These are phyloP conservation scores for Syzygium syzygioides DNA, from an alignment of 441 rosid species.

Conservation along the genomic window DNA sequence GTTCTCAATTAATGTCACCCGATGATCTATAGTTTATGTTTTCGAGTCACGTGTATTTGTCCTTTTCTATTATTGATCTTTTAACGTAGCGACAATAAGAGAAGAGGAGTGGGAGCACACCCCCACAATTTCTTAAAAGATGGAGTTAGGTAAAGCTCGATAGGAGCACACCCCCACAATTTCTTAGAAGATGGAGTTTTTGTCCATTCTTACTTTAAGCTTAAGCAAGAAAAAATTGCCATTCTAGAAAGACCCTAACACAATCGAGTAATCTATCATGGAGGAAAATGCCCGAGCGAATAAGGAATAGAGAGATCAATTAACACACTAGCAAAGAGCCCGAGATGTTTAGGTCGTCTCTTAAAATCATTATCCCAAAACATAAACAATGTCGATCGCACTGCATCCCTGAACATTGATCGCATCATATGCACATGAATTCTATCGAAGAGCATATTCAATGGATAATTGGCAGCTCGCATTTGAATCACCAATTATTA, in stretches of 20 bases:
- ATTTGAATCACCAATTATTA: neutral
- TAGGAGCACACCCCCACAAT: neutral
- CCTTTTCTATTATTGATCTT: neutral
- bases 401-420: neutral
- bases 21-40: neutral
- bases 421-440: neutral
- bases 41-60: neutral
- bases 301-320: neutral
- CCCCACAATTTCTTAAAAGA: neutral
- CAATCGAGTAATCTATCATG: neutral
- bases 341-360: fast-evolving
- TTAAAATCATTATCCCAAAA: neutral
- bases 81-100: neutral
- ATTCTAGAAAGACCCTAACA: neutral
- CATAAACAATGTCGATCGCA: fast-evolving
- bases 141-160: neutral
- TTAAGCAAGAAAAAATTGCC: neutral
- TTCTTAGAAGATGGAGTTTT: neutral
- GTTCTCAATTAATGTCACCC: neutral
- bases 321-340: neutral
- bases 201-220: neutral
- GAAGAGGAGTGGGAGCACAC: neutral
- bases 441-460: neutral
- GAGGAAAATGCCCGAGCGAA: neutral
- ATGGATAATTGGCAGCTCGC: neutral